These are phyloP conservation scores for Blastomyces silverae DNA, from an alignment of 2,329 filamentous ascomycete species.

Conservation along the genomic window DNA sequence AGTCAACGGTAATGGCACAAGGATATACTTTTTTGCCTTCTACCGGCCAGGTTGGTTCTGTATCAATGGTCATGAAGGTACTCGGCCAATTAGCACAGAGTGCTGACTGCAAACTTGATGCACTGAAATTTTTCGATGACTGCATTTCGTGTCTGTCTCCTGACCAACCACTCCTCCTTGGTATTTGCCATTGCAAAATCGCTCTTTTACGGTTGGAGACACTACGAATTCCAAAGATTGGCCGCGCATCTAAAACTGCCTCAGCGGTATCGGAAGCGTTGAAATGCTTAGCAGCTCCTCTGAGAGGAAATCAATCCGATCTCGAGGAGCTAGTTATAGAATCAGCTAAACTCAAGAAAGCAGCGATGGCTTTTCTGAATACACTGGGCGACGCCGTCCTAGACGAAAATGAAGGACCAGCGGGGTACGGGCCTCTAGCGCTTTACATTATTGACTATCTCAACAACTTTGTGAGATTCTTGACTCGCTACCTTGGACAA, in stretches of 20 bases:
- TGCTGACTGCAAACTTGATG: constrained; percentile 36
- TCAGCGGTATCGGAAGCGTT: constrained; percentile 32
- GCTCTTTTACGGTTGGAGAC: constrained; percentile 35
- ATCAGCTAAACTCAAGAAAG: constrained; percentile 40
- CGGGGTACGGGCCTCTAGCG: constrained; percentile 19
- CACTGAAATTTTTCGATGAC: constrained; percentile 33
- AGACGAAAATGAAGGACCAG: constrained; percentile 19
- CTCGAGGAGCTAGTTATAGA: constrained; percentile 42
- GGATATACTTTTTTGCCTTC: constrained; percentile 25
- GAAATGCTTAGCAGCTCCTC: constrained; percentile 30
- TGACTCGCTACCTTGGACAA: constrained; percentile 38
- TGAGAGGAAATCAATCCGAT: constrained; percentile 37
- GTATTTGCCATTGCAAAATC: constrained; percentile 37
- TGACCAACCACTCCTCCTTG: constrained; percentile 32
- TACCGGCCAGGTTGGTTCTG: constrained; percentile 25
- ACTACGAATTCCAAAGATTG: constrained; percentile 25
- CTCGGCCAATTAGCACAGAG: constrained; percentile 39
- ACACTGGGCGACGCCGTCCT: constrained; percentile 22
- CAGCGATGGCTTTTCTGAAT: constrained; percentile 30
- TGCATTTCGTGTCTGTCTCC: constrained; percentile 29
- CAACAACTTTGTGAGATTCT: constrained; percentile 36
- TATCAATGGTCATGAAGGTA: constrained; percentile 32
- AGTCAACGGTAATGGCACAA: constrained; percentile 27
- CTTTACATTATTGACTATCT: constrained; percentile 34
- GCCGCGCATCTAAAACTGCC: constrained; percentile 21